Base-by-base conservation (phyloP, 306 rosid genomes). In the Prunus davidiana region DNA sequence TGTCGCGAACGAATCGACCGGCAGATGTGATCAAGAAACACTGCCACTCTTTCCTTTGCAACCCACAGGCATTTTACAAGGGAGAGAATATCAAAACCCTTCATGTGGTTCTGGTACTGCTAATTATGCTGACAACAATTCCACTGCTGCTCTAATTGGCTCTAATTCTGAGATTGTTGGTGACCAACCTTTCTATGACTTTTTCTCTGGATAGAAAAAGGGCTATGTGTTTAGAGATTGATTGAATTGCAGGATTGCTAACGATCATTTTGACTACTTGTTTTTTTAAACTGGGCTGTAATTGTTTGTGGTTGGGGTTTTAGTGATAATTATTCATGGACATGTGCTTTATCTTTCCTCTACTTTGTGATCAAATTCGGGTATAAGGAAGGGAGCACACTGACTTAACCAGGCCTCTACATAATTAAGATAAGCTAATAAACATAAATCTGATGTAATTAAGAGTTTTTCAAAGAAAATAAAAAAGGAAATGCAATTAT, bases 21-120 rank as follows among this genome's bases (percentile, higher is more conserved):
- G 52, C 11, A 22, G 7, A 9, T n/a, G 25, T 28, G 51, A 73
- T 16, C 86, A 83, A 28, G 85, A 89, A 80, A 95, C 98, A 14
- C 85, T 92, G 79, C 51, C 90, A 12, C 86, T 95, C 13, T 95
- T 95, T 82, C 98, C 97, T 45, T 63, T 91, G 67, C 89, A 87
- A 28, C 97, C 98, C 69, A 89, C 97, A 15, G 92, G 96, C 15
- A 78, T 86, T 73, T 73, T 91, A 63, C 84, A 78, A 75, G 87
- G 73, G 1, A 84, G 67, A 84, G 11, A 49, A 58, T 70, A 8
- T n/a, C 71, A 64, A 13, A 63, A 61, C 28, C 28, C 22, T 47
- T 22, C 18, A 52, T 1, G 15, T 22, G 18, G 43, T 13, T 2
- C 30, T 2, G 13, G 13, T 12, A 13, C 18, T 60, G 64, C 7